phyloP scores from a whole-genome alignment of 31 red algal species.

The Porphyra umbilicalis region DNA sequence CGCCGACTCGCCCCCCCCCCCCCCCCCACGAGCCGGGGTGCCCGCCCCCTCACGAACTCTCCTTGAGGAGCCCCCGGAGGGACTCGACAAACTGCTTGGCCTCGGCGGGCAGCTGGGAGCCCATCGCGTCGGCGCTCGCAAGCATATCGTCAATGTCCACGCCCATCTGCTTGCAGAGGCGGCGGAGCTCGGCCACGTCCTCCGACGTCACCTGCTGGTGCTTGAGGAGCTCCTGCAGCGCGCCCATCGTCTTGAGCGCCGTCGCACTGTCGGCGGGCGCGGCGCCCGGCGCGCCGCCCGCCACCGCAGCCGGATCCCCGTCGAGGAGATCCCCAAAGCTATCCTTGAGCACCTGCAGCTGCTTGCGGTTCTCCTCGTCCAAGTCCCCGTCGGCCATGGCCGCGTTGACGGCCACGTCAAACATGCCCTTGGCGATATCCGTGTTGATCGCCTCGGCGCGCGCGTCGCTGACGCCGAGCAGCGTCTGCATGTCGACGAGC shows the following conservation, averaged over 20 bases:
- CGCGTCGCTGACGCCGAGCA: conserved; percentile 33
- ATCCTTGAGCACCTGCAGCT: conserved; percentile 46
- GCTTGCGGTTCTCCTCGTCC: conserved; percentile 29
- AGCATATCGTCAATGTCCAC: conserved; percentile 75
- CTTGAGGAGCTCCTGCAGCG: conserved; percentile 68
- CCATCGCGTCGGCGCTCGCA: conserved; percentile 39
- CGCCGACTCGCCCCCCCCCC: not conserved
- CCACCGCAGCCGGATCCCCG: conserved; percentile 24
- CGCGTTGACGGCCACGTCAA: conserved; percentile 71
- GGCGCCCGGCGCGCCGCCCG: not conserved
- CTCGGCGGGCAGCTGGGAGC: conserved; percentile 48
- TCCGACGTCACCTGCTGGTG: conserved; percentile 50
- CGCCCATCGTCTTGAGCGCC: conserved; percentile 36
- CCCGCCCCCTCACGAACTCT: not conserved
- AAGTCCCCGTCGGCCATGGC: conserved; percentile 69
- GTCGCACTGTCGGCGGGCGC: not conserved
- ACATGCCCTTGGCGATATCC: conserved; percentile 87
- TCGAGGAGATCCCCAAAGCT: conserved; percentile 68
- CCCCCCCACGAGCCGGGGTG: not conserved
- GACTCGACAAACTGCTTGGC: conserved; percentile 72
- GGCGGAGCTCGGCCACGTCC: conserved; percentile 50
- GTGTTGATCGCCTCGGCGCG: conserved; percentile 48
- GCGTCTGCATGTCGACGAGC: conserved; percentile 50
- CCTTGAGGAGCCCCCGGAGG: conserved; percentile 16
- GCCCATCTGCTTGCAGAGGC: conserved; percentile 64